Evolutionary conservation across 441 rosid species (phyloP).

Genomic region (Euphorbia schlechtendalii): DNA sequence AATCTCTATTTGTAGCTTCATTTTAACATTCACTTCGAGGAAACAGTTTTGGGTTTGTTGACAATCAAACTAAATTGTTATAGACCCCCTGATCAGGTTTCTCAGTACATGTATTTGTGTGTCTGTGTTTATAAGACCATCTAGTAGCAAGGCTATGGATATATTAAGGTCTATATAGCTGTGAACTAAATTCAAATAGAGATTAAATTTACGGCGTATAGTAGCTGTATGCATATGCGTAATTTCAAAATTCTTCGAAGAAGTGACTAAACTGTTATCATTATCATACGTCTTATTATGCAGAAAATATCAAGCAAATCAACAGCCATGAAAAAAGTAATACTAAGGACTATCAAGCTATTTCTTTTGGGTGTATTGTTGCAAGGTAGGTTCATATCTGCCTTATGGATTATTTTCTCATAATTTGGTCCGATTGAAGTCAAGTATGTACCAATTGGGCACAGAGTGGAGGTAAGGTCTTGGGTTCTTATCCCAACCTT

Average conservation of each 20-base stretch:
- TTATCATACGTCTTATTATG: constrained; percentile 12
- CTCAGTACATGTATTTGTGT: no score
- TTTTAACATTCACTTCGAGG: background rate
- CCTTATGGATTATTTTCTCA: background rate
- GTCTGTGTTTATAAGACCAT: background rate
- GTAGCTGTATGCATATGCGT: background rate
- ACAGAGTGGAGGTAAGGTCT: no score
- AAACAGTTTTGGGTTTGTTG: background rate
- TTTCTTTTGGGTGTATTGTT: constrained; percentile 46
- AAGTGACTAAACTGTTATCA: no score
- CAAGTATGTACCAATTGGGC: background rate
- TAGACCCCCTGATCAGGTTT: background rate
- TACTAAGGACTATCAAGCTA: constrained; percentile 37
- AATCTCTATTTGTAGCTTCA: background rate
- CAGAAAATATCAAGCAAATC: constrained; percentile 44
- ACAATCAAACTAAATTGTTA: background rate
- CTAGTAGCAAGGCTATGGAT: background rate
- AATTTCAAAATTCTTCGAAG: background rate
- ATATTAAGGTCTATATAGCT: background rate
- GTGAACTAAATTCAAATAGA: background rate
- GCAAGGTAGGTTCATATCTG: constrained; percentile 37
- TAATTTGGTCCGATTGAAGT: background rate
- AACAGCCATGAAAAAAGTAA: constrained; percentile 43
- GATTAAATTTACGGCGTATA: background rate
- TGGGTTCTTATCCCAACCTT: no score